Conservation (phyloP, 176 grass and related monocot genomes). For the Cenchrus fungigraminus region DNA sequence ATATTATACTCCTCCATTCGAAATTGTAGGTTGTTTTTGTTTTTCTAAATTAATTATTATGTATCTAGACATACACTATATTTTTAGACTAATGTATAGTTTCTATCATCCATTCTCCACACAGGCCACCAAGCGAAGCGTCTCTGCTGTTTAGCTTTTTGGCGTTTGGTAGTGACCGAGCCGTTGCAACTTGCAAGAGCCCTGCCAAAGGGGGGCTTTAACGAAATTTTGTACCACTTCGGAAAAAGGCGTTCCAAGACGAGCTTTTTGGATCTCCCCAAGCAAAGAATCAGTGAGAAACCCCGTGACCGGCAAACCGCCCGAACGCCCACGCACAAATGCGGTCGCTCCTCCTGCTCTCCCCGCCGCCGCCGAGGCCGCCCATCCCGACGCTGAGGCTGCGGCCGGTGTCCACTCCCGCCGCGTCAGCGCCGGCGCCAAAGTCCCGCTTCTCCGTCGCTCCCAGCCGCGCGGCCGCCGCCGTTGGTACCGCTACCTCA, state of each 20-base stretch:
- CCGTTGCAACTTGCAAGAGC: no score
- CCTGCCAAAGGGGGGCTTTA: no score
- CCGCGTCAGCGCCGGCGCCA: neutral
- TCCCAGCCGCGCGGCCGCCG: neutral
- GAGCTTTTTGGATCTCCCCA: neutral
- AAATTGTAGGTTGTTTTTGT: no score
- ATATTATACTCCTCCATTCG: no score
- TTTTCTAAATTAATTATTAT: no score
- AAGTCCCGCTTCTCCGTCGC: neutral
- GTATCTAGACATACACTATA: no score
- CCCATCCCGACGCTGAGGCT: slow-evolving; percentile 15
- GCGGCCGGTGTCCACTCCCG: neutral
- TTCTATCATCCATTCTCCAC: no score
- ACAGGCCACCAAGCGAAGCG: no score
- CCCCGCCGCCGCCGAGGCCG: slow-evolving; percentile 34
- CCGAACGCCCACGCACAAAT: slow-evolving; percentile 34
- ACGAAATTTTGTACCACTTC: neutral
- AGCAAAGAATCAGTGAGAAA: slow-evolving; percentile 7
- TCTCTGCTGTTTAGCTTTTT: no score
- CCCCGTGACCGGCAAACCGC: neutral
- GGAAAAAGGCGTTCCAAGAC: neutral
- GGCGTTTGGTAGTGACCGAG: no score
- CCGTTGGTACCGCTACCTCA: neutral
- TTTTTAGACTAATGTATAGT: no score
- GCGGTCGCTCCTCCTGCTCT: slow-evolving; percentile 52